phyloP scores from a whole-genome alignment of 2,329 filamentous ascomycete species.

The Stachybotrys chlorohalonatus region DNA sequence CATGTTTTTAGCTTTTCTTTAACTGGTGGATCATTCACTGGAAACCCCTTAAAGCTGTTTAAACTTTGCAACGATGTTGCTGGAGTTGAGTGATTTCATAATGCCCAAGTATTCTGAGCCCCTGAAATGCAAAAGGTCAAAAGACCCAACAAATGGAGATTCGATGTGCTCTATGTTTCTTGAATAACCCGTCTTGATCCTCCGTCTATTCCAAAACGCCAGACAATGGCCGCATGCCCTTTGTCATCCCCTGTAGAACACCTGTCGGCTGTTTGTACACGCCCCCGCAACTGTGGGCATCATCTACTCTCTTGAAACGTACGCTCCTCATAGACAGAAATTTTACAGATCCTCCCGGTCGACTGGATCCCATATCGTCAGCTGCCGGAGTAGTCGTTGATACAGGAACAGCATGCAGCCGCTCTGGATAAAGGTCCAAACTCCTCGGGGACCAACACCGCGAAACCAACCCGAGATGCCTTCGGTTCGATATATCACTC shows the following conservation, averaged over 20 bases:
- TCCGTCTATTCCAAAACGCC: constrained; percentile 21
- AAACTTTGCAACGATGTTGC: too few relatives aligned
- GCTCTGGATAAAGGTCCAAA: constrained; percentile 97
- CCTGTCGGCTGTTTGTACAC: constrained; percentile 15
- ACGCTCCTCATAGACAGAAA: not conserved
- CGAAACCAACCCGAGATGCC: constrained; percentile 87
- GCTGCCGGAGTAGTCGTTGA: constrained; percentile 71
- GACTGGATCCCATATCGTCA: constrained; percentile 44
- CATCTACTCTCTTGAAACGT: not conserved
- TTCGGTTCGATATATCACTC: constrained; percentile 83
- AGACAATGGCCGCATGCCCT: constrained; percentile 12
- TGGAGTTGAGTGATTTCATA: too few relatives aligned
- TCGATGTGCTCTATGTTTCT: not conserved
- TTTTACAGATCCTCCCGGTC: constrained; percentile 17
- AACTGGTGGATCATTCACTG: not conserved
- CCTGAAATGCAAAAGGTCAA: too few relatives aligned
- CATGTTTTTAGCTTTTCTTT: not conserved
- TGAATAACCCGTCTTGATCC: constrained; percentile 11
- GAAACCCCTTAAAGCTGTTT: too few relatives aligned
- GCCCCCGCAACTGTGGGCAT: not conserved
- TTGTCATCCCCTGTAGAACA: constrained; percentile 6
- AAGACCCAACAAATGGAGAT: not conserved
- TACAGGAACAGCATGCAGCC: constrained; percentile 96
- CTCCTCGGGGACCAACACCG: constrained; percentile 81
- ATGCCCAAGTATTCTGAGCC: too few relatives aligned